These are phyloP conservation scores for Tetrapisispora namnaoensis DNA, from an alignment of 805 yeast species.

Conservation along the genomic window DNA sequence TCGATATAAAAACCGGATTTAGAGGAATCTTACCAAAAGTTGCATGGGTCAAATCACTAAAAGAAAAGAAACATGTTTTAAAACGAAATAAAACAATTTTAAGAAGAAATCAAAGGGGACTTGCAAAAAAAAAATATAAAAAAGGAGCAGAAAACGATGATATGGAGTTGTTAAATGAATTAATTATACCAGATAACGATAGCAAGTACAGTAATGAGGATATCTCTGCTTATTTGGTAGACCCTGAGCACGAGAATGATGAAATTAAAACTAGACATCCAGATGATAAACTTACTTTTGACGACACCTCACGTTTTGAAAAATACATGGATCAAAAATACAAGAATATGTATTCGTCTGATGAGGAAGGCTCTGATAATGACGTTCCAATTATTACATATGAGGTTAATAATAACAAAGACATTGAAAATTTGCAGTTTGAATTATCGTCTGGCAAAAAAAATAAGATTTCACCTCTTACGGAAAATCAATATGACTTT, in stretches of 20 bases:
- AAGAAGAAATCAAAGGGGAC: constrained; percentile 14
- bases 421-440: background rate
- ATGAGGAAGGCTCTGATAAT: constrained; percentile 1
- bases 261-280: too few relatives aligned
- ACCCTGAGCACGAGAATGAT: background rate
- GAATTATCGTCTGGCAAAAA: background rate
- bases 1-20: constrained; percentile 23
- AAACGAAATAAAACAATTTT: constrained; percentile 2
- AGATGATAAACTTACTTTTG: background rate
- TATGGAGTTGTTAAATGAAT: constrained; percentile 12
- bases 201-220: background rate
- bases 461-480: background rate
- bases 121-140: constrained; percentile 12
- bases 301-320: constrained; percentile 1
- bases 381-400: background rate
- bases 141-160: constrained; percentile 7
- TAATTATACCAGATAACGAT: constrained; percentile 16
- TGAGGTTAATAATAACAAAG: background rate
- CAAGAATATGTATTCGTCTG: constrained; percentile 9
- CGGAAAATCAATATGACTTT: background rate
- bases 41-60: constrained; percentile 24
- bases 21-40: constrained; percentile 26
- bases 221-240: background rate
- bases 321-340: constrained; percentile 13
- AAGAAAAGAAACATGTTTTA: constrained; percentile 1